Conservation (phyloP, 1,139 yeast genomes). For the Taphrina populina region DNA sequence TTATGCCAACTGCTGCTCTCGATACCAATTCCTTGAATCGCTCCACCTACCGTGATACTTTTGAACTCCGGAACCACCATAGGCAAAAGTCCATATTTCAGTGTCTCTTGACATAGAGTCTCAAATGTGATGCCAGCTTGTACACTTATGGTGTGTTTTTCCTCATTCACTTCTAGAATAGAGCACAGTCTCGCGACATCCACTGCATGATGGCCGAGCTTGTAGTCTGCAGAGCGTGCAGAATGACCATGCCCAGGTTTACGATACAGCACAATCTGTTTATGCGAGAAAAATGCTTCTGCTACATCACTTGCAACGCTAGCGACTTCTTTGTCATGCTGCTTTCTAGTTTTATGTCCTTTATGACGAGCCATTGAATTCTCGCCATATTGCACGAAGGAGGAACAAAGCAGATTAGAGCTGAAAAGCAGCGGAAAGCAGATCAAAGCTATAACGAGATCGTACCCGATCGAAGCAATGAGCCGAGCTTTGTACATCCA, state of each 20-base stretch:
- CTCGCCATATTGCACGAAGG: not conserved
- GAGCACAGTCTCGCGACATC: constrained; percentile 1
- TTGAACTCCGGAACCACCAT: constrained; percentile 21
- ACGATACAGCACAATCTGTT: not conserved
- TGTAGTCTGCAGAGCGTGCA: constrained; percentile 12
- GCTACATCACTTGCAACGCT: not conserved
- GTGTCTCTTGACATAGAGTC: constrained; percentile 4
- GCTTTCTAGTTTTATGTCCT: not conserved
- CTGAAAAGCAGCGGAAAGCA: not conserved
- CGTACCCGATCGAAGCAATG: not conserved
- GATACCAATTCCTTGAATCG: constrained; percentile 26
- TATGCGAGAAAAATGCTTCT: not conserved
- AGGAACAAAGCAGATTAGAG: not conserved
- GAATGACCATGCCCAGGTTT: constrained; percentile 20
- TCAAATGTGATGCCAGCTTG: constrained; percentile 10
- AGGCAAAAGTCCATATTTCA: constrained; percentile 17
- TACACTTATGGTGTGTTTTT: not conserved
- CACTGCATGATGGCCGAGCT: constrained; percentile 7
- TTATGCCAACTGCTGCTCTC: constrained; percentile 21
- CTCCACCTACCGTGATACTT: constrained; percentile 24
- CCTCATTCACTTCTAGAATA: not conserved
- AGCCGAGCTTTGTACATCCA: not conserved
- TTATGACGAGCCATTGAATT: not conserved
- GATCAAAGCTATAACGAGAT: not conserved
- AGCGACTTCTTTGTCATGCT: constrained; percentile 1